Conservation (phyloP, 2,329 filamentous ascomycete genomes). For the Delphinella strobiligena region DNA sequence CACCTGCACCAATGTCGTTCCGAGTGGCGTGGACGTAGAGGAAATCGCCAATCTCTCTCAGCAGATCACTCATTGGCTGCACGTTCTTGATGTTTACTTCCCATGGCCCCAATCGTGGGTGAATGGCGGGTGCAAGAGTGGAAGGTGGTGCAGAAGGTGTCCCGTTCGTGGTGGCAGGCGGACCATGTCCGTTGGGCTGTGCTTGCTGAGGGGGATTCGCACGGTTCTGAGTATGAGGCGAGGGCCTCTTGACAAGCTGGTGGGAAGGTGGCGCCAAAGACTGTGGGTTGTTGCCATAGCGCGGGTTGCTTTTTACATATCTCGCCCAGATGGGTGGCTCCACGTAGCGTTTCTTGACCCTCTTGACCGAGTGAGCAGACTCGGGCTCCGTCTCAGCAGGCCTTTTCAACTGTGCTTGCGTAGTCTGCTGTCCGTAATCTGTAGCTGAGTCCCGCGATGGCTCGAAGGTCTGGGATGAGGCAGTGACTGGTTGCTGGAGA, state of each 20-base stretch:
- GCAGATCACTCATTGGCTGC: conserved; percentile 1
- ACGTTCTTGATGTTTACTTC: conserved; percentile 9
- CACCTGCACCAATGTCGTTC: conserved; percentile 42
- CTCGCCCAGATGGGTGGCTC: conserved; percentile 22
- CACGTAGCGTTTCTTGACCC: conserved; percentile 17
- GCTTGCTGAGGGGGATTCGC: background rate
- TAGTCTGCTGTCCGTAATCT: conserved; percentile 3
- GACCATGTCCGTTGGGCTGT: conserved; percentile 4
- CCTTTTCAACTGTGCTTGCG: conserved; percentile 13
- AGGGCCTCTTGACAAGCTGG: conserved; percentile 1
- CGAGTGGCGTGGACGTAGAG: conserved; percentile 4
- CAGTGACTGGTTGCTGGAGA: conserved; percentile 9
- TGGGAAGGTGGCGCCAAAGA: conserved; percentile 4
- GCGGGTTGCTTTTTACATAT: conserved; percentile 18
- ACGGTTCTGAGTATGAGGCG: conserved; percentile 3
- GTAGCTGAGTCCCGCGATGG: background rate
- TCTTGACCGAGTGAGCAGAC: conserved; percentile 17
- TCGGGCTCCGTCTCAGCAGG: conserved; percentile 14
- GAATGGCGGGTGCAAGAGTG: background rate
- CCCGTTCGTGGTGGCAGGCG: conserved; percentile 2
- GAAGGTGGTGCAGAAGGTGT: background rate
- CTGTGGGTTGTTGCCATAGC: conserved; percentile 1
- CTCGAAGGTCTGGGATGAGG: background rate
- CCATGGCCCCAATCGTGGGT: conserved; percentile 8
- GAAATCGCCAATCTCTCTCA: conserved; percentile 6